Conservation (phyloP, 768 basidiomycete genomes). For the Lactifluus subvellereus region DNA sequence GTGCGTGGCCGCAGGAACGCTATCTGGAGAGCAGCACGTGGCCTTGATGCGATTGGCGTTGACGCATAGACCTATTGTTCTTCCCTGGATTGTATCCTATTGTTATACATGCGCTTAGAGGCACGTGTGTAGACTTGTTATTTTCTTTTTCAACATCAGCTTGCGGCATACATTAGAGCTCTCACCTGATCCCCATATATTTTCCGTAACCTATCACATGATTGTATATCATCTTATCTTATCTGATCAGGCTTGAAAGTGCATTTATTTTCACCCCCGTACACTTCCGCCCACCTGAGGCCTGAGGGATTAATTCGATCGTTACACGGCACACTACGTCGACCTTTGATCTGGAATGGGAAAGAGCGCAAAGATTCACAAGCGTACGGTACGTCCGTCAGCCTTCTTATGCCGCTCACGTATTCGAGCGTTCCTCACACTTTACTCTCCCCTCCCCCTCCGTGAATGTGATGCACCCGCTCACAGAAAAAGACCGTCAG, state of each 20-base stretch:
- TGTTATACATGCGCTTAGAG: background rate
- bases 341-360: conserved; percentile 41
- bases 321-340: background rate
- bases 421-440: no score
- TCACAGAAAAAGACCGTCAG: conserved; percentile 28
- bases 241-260: background rate
- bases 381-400: conserved; percentile 43
- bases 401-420: no score
- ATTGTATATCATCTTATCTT: conserved; percentile 17
- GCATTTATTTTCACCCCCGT: no score
- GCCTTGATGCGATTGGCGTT: conserved; percentile 17
- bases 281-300: no score
- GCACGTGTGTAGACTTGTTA: background rate
- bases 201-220: no score
- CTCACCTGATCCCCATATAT: background rate
- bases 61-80: conserved; percentile 4
- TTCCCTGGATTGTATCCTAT: background rate
- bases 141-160: background rate
- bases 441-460: no score
- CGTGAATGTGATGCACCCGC: background rate
- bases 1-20: conserved; percentile 68
- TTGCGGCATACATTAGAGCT: conserved; percentile 3
- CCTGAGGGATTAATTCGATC: no score
- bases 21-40: conserved; percentile 34
- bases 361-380: conserved; percentile 61